These are phyloP conservation scores for Halophytophthora polymorphica DNA, from an alignment of 352 stramenopile genomes.

Conservation along the genomic window DNA sequence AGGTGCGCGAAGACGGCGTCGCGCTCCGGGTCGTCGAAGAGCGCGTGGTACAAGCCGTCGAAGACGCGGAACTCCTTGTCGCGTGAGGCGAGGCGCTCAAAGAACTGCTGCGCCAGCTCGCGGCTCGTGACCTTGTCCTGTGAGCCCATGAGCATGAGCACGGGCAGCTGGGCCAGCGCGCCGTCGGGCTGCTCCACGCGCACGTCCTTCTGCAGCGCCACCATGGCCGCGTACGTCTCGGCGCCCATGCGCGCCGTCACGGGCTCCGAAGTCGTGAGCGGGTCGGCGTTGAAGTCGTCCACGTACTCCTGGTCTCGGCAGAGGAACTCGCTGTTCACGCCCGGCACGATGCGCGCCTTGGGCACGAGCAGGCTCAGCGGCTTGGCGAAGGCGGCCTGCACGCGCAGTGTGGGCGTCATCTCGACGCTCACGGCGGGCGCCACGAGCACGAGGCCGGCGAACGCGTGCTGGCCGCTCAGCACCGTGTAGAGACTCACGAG, in stretches of 20 bases:
- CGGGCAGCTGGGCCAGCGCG: conserved; percentile 9
- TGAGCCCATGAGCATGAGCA: conserved; percentile 38
- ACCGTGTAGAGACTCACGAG: conserved; percentile 31
- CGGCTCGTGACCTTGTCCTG: conserved; percentile 52
- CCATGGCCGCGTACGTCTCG: conserved; percentile 25
- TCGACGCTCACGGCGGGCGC: conserved; percentile 21
- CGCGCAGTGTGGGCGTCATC: conserved; percentile 14
- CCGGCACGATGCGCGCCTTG: conserved; percentile 27
- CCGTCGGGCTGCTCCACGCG: conserved; percentile 15
- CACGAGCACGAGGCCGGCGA: conserved; percentile 24
- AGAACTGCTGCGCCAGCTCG: conserved; percentile 42
- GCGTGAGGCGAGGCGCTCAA: conserved; percentile 25
- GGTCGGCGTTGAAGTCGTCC: conserved; percentile 27
- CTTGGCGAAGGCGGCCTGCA: conserved; percentile 18
- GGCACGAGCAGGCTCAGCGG: conserved; percentile 17
- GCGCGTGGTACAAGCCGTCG: conserved; percentile 44
- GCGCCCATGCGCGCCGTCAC: conserved; percentile 29
- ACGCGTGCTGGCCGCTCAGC: conserved; percentile 20
- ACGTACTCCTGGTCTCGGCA: conserved; percentile 25
- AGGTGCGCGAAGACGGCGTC: conserved; percentile 43
- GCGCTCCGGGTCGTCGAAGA: conserved; percentile 64
- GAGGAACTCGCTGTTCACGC: conserved; percentile 21
- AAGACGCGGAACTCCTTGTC: conserved; percentile 69
- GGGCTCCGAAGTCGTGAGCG: conserved; percentile 16
- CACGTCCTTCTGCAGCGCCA: conserved; percentile 17